Percentiles rank a stretch among this genome's conserved stretches.
Evolutionary conservation across 176 grass and related monocot species (phyloP).

Genomic region (Juncus effusus): DNA sequence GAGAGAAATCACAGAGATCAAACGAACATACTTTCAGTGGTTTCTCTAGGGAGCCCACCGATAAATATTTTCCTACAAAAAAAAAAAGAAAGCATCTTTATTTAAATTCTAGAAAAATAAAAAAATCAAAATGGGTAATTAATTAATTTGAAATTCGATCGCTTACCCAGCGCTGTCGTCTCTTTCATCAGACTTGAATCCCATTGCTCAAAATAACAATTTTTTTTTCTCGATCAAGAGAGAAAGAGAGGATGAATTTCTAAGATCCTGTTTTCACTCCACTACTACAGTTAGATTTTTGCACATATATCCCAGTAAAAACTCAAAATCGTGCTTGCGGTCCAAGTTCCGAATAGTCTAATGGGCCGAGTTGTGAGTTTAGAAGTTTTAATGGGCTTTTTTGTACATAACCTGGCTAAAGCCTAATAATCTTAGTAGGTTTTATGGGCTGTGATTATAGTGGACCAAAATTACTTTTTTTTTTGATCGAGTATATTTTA

Average conservation of each 20-base stretch:
- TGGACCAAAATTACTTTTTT: no score
- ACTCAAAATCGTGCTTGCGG: no score
- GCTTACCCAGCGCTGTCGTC: constrained; percentile 53
- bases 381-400: no score
- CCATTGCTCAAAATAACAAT: constrained; percentile 13
- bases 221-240: constrained; percentile 17
- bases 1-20: background rate
- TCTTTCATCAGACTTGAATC: constrained; percentile 34
- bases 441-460: no score
- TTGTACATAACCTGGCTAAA: no score
- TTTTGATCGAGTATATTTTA: no score
- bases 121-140: background rate
- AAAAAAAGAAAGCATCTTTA: constrained; percentile 6
- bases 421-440: no score
- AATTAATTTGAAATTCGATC: background rate
- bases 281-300: no score
- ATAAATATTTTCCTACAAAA: constrained; percentile 83
- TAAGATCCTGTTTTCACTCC: background rate
- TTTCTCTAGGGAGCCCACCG: constrained; percentile 72
- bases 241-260: background rate
- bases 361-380: no score
- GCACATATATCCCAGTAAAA: no score
- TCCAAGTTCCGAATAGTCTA: no score
- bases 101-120: background rate
- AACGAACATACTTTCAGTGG: constrained; percentile 40